A percentile compares a stretch with the other conserved stretches of the same genome.
Evolutionary conservation across 2,329 filamentous ascomycete species (phyloP).

Genomic region (Grosmannia penicillata): DNA sequence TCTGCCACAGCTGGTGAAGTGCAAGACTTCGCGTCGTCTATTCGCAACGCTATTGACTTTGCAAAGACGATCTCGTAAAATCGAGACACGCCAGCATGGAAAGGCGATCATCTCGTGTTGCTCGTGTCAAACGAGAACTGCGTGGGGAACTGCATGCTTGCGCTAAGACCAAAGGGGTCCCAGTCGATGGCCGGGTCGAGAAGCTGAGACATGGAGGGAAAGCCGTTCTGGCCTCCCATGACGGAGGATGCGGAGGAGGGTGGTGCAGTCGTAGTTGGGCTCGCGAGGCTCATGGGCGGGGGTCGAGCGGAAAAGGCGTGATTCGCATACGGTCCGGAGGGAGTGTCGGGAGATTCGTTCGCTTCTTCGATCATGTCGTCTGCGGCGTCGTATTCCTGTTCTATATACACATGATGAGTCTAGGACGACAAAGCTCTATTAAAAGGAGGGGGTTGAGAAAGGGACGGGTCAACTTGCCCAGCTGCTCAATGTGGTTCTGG

Average conservation of each 20-base stretch:
- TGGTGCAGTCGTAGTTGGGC: constrained; percentile 12
- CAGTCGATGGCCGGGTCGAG: constrained; percentile 76
- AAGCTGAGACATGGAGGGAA: constrained; percentile 48
- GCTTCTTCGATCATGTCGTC: constrained; percentile 77
- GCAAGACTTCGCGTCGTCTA: too few relatives aligned
- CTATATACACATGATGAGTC: constrained; percentile 56
- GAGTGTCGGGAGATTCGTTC: constrained; percentile 46
- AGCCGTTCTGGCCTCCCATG: constrained; percentile 38
- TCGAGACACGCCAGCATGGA: background rate
- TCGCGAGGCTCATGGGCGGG: constrained; percentile 26
- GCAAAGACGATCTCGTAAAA: too few relatives aligned
- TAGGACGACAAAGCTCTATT: constrained; percentile 52
- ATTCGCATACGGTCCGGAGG: constrained; percentile 47
- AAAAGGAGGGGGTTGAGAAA: constrained; percentile 21
- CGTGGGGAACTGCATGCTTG: constrained; percentile 88
- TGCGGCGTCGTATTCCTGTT: constrained; percentile 93
- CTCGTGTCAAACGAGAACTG: constrained; percentile 61
- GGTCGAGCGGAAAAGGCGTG: constrained; percentile 33
- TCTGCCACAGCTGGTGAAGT: too few relatives aligned
- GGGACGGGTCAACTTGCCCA: constrained; percentile 63
- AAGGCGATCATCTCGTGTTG: constrained; percentile 28
- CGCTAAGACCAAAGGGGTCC: constrained; percentile 84
- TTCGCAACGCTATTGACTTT: background rate
- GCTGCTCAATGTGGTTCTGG: constrained; percentile 87
- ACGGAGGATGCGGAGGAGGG: constrained; percentile 8